Conservation (phyloP, 441 rosid species). For the Metrosideros polymorpha region DNA sequence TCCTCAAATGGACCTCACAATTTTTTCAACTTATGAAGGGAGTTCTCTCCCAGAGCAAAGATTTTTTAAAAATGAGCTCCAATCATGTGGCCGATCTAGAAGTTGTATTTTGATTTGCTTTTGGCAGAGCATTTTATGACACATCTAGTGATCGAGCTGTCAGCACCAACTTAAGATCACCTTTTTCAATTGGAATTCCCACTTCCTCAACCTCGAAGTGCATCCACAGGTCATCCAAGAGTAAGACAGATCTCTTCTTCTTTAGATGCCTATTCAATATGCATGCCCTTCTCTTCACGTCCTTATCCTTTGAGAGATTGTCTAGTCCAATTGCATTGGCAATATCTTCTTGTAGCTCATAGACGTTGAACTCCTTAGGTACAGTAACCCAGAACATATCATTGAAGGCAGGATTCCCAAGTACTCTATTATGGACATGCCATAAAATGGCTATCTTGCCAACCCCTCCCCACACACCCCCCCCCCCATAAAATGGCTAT, state of each 20-base stretch:
- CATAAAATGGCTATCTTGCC: not conserved
- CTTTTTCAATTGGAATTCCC: not conserved
- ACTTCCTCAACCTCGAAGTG: not conserved
- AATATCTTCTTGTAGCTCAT: fast-evolving
- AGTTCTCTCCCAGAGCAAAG: too few species aligned
- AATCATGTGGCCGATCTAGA: too few species aligned
- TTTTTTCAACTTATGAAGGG: too few species aligned
- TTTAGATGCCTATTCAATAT: not conserved
- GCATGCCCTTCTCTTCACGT: not conserved
- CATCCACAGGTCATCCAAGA: not conserved
- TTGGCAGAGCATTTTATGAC: not conserved
- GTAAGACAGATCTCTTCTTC: not conserved
- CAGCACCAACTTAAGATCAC: not conserved
- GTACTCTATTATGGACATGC: not conserved
- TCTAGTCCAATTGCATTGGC: fast-evolving
- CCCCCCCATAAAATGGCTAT: fast-evolving
- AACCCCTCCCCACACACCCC: too few species aligned
- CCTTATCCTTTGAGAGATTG: not conserved
- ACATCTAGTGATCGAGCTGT: not conserved
- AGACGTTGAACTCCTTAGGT: not conserved
- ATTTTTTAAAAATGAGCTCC: too few species aligned
- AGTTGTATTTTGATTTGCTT: too few species aligned
- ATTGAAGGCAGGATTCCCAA: not conserved
- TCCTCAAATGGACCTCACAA: too few species aligned
- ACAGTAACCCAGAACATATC: not conserved